Base-by-base conservation (phyloP, 176 grass and related monocot genomes). In the Hsuehochloa calcarea region DNA sequence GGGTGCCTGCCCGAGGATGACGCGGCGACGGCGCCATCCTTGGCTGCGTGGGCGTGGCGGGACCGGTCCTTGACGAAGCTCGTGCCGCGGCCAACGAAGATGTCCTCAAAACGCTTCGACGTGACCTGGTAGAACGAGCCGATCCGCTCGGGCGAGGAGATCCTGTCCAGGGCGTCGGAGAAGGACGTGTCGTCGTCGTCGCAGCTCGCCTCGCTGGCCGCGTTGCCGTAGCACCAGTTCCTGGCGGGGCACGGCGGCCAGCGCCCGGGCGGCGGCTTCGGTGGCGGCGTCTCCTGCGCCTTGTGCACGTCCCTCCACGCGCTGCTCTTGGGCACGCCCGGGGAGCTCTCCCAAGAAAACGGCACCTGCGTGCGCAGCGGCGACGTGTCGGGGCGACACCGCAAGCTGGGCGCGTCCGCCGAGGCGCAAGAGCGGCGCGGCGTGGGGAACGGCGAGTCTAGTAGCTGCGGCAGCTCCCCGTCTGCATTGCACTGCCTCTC, bases 271-370 rank as follows among this genome's bases (percentile, higher is more conserved):
- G 90, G 92, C 19, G 61, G 88, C 80, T 85, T 92, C 26, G 92
- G 90, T 23, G 87, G 90, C 27, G 64, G 70, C 71, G 66, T 81
- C 68, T 84, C 78, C 43, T 60, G 70, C 15, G 77, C 77, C 75
- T 40, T 79, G 77, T 27, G 63, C 71, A 46, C 19, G 75, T 70
- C 78, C 27, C 15, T 81, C 63, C 66, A 77, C 39, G 74, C 59
- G 55, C 29, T 15, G 51, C 51, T 78, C 88, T 95, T 97, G 41
- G 89, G 89, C 52, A 97, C 92, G 25, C 95, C 92, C 0, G 95
- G 95, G 3, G 95, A 97, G 86, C 91, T 95, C 87, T 97, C 95
- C 95, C 95, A 97, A 19, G 92, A 97, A 79, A 97, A 97, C 1
- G 95, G 95, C 19, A 97, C 91, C 0, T 85, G 88, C 41, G 85